Percentiles rank a stretch among this genome's conserved stretches.
Conservation (phyloP, 768 basidiomycete genomes). For the Lactarius akahatsu region DNA sequence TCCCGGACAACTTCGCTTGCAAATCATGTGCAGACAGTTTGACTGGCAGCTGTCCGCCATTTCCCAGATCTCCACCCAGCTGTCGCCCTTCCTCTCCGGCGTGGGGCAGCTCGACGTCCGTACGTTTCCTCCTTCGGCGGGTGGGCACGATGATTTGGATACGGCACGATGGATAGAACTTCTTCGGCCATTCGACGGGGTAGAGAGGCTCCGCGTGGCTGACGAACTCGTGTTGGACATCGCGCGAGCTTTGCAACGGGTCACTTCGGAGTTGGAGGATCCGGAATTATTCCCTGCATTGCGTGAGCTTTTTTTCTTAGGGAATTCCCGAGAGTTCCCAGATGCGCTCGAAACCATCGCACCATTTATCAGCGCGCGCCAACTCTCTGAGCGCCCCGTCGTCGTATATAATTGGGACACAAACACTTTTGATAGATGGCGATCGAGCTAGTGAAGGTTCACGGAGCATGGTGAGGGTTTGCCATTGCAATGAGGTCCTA, state of each 20-base stretch:
- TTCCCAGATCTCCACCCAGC: neutral
- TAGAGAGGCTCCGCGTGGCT: neutral
- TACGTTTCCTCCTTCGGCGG: no score
- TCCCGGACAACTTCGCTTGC: neutral
- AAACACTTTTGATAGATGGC: neutral
- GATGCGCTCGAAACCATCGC: neutral
- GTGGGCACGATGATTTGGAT: neutral
- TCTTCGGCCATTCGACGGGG: neutral
- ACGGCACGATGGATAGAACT: slow-evolving; percentile 6
- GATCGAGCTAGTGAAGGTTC: neutral
- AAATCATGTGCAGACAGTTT: neutral
- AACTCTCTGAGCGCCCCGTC: neutral
- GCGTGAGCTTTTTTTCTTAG: neutral
- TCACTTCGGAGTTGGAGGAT: neutral
- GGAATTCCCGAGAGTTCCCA: neutral
- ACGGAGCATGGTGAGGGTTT: neutral
- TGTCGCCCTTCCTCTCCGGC: slow-evolving; percentile 1
- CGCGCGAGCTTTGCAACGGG: neutral
- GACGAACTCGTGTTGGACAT: neutral
- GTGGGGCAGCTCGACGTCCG: neutral
- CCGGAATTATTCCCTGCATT: neutral
- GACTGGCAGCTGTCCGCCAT: slow-evolving; percentile 10
- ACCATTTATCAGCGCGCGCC: neutral
- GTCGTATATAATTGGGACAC: neutral
- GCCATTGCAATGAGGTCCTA: no score